Base-by-base conservation (phyloP, 495 filamentous ascomycete genomes). In the Hypoxylon cercidicola region DNA sequence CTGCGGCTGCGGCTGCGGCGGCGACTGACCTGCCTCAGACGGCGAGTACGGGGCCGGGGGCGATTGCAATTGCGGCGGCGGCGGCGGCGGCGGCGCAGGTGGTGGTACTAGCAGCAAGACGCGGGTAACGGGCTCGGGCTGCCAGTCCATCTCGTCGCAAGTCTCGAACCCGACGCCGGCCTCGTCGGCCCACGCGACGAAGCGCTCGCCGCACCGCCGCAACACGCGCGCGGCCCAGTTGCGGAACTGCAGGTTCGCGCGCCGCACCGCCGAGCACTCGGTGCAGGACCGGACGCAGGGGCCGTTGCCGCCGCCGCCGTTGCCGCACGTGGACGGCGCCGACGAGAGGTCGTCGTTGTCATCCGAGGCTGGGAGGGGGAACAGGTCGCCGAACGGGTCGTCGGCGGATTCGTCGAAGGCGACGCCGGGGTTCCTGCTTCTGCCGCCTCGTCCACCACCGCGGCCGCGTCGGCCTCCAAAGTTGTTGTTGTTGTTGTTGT, bases 111-210 rank as follows among this genome's bases (percentile, higher is more conserved):
- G 25, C 6, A 70, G 41, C 40, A 73, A 21, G 0, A 73, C 70
- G 13, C 54, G 64, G 6, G 59, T 55, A 4, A 72, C 69, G 19
- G 63, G 58, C 64, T 77, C 75, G 2, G 67, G 70, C 68, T 77
- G 75, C 75, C 75, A 77, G 64, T 77, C 75, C 75, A 77, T 77
- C 65, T 70, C 67, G 34, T 77, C 75, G 7, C 25, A 60, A 12
- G 63, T 44, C 1, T 44, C 66, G 49, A 57, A 56, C 35, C 62
- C 69, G 7, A 77, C 65, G 20, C 72, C 72, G 8, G 71, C 70
- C 12, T 75, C 75, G 34, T 73, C 68, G 35, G 72, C 66, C 75
- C 75, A 77, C 46, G 62, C 56, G 32, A 52, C 55, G 21, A 76
- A 43, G 34, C 44, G 58, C 30, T 60, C 28, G 23, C 57, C 35